These are phyloP conservation scores for Cyphellophora attinorum DNA, from an alignment of 2,329 filamentous ascomycete genomes.

Conservation along the genomic window DNA sequence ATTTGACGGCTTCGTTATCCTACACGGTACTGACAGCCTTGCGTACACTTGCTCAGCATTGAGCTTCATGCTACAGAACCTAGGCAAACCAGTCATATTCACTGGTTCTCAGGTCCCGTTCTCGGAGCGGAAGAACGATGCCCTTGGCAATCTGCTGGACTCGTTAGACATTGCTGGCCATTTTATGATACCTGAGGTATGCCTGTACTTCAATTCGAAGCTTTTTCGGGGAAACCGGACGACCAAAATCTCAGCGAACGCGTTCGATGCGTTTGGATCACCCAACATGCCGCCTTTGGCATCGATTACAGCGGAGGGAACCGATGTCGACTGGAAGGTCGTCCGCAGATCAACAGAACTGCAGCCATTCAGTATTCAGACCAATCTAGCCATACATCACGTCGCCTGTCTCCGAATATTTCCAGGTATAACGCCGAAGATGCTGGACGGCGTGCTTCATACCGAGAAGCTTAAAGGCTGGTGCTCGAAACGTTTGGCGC, in stretches of 20 bases:
- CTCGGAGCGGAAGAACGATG: slow-evolving; percentile 82
- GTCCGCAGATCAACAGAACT: slow-evolving; percentile 66
- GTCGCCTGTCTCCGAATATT: slow-evolving; percentile 86
- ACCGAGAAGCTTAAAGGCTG: slow-evolving; percentile 70
- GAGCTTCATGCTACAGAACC: slow-evolving; percentile 84
- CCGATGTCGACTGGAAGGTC: slow-evolving; percentile 70
- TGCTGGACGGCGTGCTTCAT: slow-evolving; percentile 75
- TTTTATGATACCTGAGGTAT: slow-evolving; percentile 87
- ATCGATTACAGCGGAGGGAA: slow-evolving; percentile 68
- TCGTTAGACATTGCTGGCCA: slow-evolving; percentile 85
- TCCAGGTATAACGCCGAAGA: slow-evolving; percentile 85
- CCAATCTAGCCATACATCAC: slow-evolving; percentile 72
- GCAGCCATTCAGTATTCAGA: slow-evolving; percentile 63
- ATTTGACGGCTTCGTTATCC: slow-evolving; percentile 83
- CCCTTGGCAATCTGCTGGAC: slow-evolving; percentile 75
- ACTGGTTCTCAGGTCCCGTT: slow-evolving; percentile 76
- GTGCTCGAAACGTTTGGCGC: slow-evolving; percentile 89
- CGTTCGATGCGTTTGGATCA: slow-evolving; percentile 78
- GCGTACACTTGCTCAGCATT: slow-evolving; percentile 83
- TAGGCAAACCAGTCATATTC: slow-evolving; percentile 83
- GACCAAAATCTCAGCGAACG: slow-evolving; percentile 77
- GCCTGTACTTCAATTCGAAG: slow-evolving; percentile 86
- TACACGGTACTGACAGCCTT: slow-evolving; percentile 84
- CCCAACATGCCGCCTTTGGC: slow-evolving; percentile 81
- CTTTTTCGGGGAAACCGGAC: slow-evolving; percentile 81